phyloP scores from a whole-genome alignment of 148 eudicot species.

The Talinum fruticosum region DNA sequence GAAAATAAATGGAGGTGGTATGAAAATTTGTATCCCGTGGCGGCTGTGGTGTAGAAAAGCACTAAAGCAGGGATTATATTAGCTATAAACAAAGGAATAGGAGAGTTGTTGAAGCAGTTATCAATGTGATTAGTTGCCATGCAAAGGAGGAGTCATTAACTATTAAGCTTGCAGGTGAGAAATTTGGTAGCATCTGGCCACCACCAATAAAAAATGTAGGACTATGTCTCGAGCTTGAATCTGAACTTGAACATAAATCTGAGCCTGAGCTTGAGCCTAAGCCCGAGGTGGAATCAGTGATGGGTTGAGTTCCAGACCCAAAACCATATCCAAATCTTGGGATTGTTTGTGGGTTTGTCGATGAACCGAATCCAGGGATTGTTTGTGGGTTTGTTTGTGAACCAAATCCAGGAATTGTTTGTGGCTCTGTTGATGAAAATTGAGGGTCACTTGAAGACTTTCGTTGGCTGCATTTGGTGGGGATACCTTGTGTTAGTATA shows the following conservation, averaged over 20 bases:
- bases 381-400: no score
- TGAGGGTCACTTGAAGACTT: conserved; percentile 4
- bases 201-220: conserved; percentile 13
- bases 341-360: no score
- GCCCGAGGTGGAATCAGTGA: not conserved
- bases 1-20: not conserved
- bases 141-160: conserved; percentile 2
- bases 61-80: no score
- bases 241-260: conserved; percentile 1
- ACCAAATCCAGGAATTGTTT: not conserved
- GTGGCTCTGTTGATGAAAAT: not conserved
- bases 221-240: not conserved
- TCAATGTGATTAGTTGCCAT: conserved; percentile 7
- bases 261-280: not conserved
- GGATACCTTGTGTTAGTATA: not conserved
- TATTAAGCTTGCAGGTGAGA: conserved; percentile 25
- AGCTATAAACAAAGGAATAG: conserved; percentile 10
- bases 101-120: conserved; percentile 4
- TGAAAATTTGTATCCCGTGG: not conserved
- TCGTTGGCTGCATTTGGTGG: not conserved
- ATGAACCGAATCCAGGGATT: no score
- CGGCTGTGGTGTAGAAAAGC: no score
- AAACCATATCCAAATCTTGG: no score
- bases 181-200: conserved; percentile 39
- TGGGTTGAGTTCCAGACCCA: not conserved